These are phyloP conservation scores for Exserohilum turcica DNA, from an alignment of 2,329 filamentous ascomycete species.

Conservation along the genomic window DNA sequence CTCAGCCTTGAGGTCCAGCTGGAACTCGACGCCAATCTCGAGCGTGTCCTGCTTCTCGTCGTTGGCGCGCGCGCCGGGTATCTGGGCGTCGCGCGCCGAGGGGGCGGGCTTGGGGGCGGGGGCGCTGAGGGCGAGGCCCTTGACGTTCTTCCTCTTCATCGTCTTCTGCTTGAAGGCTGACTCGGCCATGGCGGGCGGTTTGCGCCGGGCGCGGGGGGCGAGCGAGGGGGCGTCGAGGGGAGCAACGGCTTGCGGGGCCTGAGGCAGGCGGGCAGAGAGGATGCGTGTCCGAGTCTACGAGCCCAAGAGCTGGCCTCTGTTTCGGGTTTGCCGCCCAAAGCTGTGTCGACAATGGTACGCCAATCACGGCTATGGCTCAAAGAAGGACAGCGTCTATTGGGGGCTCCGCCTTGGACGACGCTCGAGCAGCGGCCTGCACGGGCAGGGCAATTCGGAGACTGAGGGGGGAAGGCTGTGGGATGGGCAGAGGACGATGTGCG, in stretches of 20 bases:
- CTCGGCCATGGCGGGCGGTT: slow-evolving; percentile 58
- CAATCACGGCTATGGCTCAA: slow-evolving; percentile 43
- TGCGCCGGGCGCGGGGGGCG: slow-evolving; percentile 22
- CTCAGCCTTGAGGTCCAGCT: slow-evolving; percentile 86
- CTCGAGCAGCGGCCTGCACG: slow-evolving; percentile 21
- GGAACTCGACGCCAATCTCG: slow-evolving; percentile 97
- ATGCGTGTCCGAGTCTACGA: slow-evolving; percentile 14
- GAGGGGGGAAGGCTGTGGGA: slow-evolving; percentile 22
- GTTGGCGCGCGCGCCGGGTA: slow-evolving; percentile 64
- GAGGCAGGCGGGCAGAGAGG: slow-evolving; percentile 9
- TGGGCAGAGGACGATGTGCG: slow-evolving; percentile 23
- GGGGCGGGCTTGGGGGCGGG: slow-evolving; percentile 73
- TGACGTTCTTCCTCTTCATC: slow-evolving; percentile 99
- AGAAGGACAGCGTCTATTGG: slow-evolving; percentile 49
- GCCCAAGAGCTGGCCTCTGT: slow-evolving; percentile 25
- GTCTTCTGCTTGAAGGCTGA: slow-evolving; percentile 68
- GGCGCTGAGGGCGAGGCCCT: slow-evolving; percentile 86
- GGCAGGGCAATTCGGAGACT: slow-evolving; percentile 23
- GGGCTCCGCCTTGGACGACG: slow-evolving; percentile 34
- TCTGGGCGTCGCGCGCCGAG: slow-evolving; percentile 71
- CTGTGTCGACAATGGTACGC: slow-evolving; percentile 42
- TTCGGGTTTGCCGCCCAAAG: slow-evolving; percentile 46
- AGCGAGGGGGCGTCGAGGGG: slow-evolving; percentile 7
- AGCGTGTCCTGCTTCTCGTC: slow-evolving; percentile 71
- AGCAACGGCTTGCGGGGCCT: slow-evolving; percentile 7